Conservation (phyloP, 495 filamentous ascomycete genomes). For the Daldinia grandis region DNA sequence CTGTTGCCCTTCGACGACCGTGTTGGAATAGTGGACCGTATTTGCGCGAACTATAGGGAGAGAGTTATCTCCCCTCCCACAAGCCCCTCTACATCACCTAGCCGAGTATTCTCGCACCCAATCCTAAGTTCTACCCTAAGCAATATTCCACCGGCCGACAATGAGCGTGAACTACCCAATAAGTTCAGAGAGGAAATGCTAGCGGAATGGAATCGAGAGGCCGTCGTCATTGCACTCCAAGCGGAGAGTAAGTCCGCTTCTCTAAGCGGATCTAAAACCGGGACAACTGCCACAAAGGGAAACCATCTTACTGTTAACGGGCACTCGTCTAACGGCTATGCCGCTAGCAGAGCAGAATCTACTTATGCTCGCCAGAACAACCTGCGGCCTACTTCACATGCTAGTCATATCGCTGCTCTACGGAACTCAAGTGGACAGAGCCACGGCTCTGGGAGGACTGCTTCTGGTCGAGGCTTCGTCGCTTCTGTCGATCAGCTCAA, state of each 20-base stretch:
- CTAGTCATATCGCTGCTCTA: constrained; percentile 42
- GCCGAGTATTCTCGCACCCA: constrained; percentile 68
- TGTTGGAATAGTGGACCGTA: constrained; percentile 70
- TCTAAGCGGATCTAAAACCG: constrained; percentile 75
- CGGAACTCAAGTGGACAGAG: constrained; percentile 58
- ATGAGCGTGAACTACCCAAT: constrained; percentile 49
- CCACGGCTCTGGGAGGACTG: constrained; percentile 59
- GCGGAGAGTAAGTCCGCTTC: constrained; percentile 72
- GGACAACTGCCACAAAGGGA: constrained; percentile 63
- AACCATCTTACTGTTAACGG: constrained; percentile 68
- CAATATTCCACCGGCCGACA: constrained; percentile 47
- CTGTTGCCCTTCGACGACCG: constrained; percentile 74
- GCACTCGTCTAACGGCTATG: constrained; percentile 50
- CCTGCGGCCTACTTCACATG: constrained; percentile 53
- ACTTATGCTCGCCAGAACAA: constrained; percentile 53
- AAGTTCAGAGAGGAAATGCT: constrained; percentile 74
- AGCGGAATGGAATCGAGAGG: constrained; percentile 76
- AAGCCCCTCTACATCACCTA: constrained; percentile 77
- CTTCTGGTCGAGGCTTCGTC: constrained; percentile 69
- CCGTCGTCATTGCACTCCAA: constrained; percentile 71
- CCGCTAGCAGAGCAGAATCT: constrained; percentile 44
- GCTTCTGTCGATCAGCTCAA: constrained; percentile 91
- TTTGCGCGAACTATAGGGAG: constrained; percentile 72
- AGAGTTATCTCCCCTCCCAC: constrained; percentile 66
- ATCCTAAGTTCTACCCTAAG: constrained; percentile 59